phyloP scores from a whole-genome alignment of 495 filamentous ascomycete species.

The Aspergillus panamensis region DNA sequence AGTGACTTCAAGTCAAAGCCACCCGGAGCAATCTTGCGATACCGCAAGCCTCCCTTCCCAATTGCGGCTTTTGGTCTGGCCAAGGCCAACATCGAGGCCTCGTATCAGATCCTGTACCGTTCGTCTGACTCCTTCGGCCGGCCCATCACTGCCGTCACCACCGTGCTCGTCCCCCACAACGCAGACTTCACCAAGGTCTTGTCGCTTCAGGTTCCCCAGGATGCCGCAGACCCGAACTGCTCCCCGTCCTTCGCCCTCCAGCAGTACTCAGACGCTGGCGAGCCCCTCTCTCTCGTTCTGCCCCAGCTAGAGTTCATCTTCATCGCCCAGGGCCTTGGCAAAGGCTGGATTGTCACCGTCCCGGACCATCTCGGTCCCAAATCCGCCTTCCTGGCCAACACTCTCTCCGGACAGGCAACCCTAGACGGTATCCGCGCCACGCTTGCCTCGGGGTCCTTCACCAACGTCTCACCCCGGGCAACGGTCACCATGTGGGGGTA shows the following conservation, averaged over 20 bases:
- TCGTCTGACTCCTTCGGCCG: slow-evolving; percentile 43
- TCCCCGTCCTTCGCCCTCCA: slow-evolving; percentile 21
- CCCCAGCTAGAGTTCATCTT: slow-evolving; percentile 25
- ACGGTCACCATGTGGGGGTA: slow-evolving; percentile 49
- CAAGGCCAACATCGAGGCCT: slow-evolving; percentile 32
- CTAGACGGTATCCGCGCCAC: slow-evolving; percentile 48
- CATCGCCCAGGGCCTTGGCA: slow-evolving; percentile 31
- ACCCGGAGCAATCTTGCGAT: slow-evolving; percentile 45
- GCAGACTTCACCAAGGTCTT: slow-evolving; percentile 32
- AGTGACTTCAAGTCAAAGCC: slow-evolving; percentile 31
- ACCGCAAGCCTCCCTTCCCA: slow-evolving; percentile 29
- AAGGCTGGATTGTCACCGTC: slow-evolving; percentile 46
- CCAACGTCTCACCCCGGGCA: slow-evolving; percentile 18
- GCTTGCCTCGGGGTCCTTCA: slow-evolving; percentile 23
- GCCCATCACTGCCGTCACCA: slow-evolving; percentile 48
- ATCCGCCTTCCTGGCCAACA: slow-evolving; percentile 40
- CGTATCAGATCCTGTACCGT: slow-evolving; percentile 51
- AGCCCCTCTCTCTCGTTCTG: slow-evolving; percentile 23
- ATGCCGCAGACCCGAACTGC: slow-evolving; percentile 37
- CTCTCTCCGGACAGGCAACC: slow-evolving; percentile 42
- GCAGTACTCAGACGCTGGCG: slow-evolving; percentile 12
- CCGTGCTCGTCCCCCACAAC: slow-evolving; percentile 42
- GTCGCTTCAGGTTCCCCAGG: slow-evolving; percentile 45
- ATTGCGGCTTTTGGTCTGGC: slow-evolving; percentile 30
- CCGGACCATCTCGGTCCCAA: slow-evolving; percentile 48